A percentile compares a stretch with the other conserved stretches of the same genome.
Evolutionary conservation across 129 eudicot genomes (phyloP).

Genomic region (Helianthus tuberosus): DNA sequence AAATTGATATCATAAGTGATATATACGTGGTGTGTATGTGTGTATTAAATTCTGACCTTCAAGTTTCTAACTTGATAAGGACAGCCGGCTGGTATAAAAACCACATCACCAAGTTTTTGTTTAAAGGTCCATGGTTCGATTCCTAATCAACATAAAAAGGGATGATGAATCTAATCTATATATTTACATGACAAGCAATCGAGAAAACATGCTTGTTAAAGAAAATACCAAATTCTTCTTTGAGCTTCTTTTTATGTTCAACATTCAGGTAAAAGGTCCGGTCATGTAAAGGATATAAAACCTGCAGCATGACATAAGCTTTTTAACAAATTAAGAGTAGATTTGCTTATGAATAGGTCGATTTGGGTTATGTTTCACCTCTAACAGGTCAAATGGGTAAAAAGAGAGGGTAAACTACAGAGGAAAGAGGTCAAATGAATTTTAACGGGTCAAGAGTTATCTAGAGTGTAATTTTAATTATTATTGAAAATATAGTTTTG

Average conservation of each 20-base stretch:
- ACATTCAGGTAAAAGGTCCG: not conserved
- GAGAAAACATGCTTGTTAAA: not conserved
- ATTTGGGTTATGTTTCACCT: too few relatives aligned
- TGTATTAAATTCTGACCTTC: not conserved
- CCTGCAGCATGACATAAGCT: constrained; percentile 15
- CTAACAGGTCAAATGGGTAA: too few relatives aligned
- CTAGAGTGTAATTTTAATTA: too few relatives aligned
- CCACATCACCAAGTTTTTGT: not conserved
- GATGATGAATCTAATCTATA: not conserved
- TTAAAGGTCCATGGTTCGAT: constrained; percentile 19
- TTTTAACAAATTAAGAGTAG: not conserved
- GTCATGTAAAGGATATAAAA: constrained; percentile 28
- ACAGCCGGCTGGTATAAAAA: too few relatives aligned
- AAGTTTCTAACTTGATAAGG: too few relatives aligned
- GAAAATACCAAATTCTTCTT: constrained; percentile 18
- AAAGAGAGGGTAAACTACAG: too few relatives aligned
- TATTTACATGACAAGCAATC: not conserved
- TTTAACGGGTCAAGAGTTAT: too few relatives aligned
- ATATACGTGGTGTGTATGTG: too few relatives aligned
- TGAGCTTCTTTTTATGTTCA: constrained; percentile 26
- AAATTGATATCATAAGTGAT: not conserved
- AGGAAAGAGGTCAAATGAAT: not conserved
- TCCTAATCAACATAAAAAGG: constrained; percentile 18
- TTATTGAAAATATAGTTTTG: too few relatives aligned
- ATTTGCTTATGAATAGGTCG: too few relatives aligned